A percentile compares a stretch with the other conserved stretches of the same genome.
phyloP scores from a whole-genome alignment of 306 rosid species.

The Dryas alaskensis region DNA sequence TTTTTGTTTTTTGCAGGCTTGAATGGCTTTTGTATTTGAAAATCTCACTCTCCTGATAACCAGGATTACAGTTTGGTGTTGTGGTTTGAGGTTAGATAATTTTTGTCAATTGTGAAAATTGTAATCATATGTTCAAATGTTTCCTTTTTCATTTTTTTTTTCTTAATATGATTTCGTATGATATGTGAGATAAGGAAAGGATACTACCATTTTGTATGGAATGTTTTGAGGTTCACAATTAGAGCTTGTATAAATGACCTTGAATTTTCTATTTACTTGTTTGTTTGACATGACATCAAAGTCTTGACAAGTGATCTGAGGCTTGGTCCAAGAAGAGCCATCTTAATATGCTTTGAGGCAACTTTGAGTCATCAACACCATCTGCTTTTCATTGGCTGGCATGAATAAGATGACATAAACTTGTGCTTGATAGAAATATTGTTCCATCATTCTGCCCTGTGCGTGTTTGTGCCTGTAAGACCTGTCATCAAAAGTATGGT shows the following conservation, averaged over 20 bases:
- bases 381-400: conserved; percentile 1
- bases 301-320: conserved; percentile 21
- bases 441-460: neutral
- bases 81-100: conserved; percentile 25
- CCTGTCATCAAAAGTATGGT: neutral
- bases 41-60: conserved; percentile 20
- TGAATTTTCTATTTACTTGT: conserved; percentile 26
- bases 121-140: conserved; percentile 32
- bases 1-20: conserved; percentile 27
- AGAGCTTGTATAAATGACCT: conserved; percentile 22
- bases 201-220: conserved; percentile 16
- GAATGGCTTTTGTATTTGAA: conserved; percentile 21
- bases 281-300: conserved; percentile 24
- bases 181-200: conserved; percentile 16
- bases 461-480: neutral
- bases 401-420: neutral
- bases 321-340: conserved; percentile 18
- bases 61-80: conserved; percentile 25
- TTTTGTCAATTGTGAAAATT: conserved; percentile 21
- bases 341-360: conserved; percentile 15
- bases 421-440: neutral
- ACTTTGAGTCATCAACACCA: neutral
- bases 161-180: neutral
- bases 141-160: neutral
- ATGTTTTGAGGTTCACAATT: conserved; percentile 11